Base-by-base conservation (phyloP, 1,284 basidiomycete genomes). In the Hymenochaete sp. region DNA sequence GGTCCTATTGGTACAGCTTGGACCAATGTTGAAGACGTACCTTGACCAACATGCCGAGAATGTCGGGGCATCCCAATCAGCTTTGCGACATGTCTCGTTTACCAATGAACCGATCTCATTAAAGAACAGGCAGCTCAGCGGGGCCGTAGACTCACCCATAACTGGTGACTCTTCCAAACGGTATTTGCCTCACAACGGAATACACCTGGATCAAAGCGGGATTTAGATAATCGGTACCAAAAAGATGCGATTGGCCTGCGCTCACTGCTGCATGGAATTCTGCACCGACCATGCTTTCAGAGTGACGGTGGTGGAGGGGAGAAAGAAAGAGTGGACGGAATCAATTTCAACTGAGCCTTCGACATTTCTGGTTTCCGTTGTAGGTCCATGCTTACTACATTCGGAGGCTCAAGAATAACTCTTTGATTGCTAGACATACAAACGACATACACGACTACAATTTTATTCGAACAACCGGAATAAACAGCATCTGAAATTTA, bases 1-100 rank as follows among this genome's bases (percentile, higher is more conserved):
- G n/a, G 16, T 26, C 14, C n/a, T n/a, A 36, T 36, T 42, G 48
- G 42, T 2, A 10, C 33, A 9, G 11, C 26, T n/a, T 35, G 13
- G 35, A 5, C 3, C n/a, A 36, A 48, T 19, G 40, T 24, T 33
- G 14, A 36, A 19, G 27, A 54, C 69, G 49, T 52, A 86, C 89
- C 81, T 75, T 90, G 85, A 1, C 89, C 89, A 27, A 92, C 88
- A 56, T 89, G 87, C 50, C 88, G 70, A 1, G 89, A 79, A 64
- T 92, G 78, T 16, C 69, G 72, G 0, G 88, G 89, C 76, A 86
- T 88, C 13, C 86, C 86, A 35, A 89, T 73, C 14, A 92, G 66
- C 56, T 82, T 89, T 7, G 89, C 87, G 41, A 92, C 75, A 58
- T 91, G 86, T 0, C 87, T n/a, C n/a, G 28, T 13, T 22, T 37